These are phyloP conservation scores for Symbiodinium pilosum DNA, from an alignment of 73 alveolate species.

Conservation along the genomic window DNA sequence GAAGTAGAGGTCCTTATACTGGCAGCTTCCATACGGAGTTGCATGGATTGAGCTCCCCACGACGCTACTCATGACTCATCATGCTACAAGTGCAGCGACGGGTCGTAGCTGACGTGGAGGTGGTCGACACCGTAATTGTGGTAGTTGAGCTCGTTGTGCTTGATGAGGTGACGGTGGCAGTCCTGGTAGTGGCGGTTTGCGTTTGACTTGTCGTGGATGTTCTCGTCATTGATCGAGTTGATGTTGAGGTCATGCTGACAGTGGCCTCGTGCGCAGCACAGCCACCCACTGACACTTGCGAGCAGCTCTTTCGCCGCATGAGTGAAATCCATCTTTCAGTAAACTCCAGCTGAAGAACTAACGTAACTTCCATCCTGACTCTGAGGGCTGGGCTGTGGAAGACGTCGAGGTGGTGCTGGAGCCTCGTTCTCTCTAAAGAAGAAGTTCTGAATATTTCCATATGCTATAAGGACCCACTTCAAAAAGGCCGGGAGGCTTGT, in stretches of 20 bases:
- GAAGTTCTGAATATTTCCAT: background rate
- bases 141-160: conserved; percentile 6
- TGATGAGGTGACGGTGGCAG: background rate
- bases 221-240: conserved; percentile 11
- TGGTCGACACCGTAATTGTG: background rate
- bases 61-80: background rate
- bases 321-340: background rate
- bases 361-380: background rate
- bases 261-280: background rate
- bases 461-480: background rate
- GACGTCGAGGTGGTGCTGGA: conserved; percentile 14
- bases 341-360: background rate
- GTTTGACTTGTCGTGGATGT: background rate
- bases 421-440: background rate
- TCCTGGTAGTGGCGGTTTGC: background rate
- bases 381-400: background rate
- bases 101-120: background rate
- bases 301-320: no score
- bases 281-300: no score
- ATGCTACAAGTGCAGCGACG: background rate
- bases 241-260: background rate
- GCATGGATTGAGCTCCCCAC: background rate
- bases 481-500: background rate
- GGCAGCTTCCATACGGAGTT: background rate
- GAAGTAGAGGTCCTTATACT: conserved; percentile 1